Percentiles rank a stretch among this genome's conserved stretches.
phyloP scores from a whole-genome alignment of 768 basidiomycete genomes.

The Ramaria sp. region DNA sequence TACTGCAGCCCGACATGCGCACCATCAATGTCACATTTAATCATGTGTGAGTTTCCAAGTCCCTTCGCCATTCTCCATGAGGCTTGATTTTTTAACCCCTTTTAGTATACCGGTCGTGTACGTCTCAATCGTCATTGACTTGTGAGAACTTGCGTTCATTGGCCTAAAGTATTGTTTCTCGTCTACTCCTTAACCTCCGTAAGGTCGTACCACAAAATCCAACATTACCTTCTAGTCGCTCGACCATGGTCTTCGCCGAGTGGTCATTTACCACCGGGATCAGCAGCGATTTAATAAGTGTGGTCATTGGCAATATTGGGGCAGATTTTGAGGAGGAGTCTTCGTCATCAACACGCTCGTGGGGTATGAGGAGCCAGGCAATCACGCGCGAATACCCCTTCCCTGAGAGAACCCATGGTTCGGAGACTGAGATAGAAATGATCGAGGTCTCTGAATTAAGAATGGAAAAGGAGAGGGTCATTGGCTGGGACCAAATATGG shows the following conservation, averaged over 20 bases:
- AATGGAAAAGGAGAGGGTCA: neutral
- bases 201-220: neutral
- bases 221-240: neutral
- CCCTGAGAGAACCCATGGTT: neutral
- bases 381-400: neutral
- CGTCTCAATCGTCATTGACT: neutral
- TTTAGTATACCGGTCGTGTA: slow-evolving; percentile 1
- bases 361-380: neutral
- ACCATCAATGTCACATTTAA: slow-evolving; percentile 1
- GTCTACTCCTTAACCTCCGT: slow-evolving; percentile 1
- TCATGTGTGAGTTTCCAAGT: neutral
- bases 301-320: neutral
- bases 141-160: neutral
- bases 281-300: neutral
- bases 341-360: neutral
- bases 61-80: neutral
- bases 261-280: neutral
- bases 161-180: neutral
- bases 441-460: neutral
- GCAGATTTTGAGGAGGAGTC: neutral
- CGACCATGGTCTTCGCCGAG: neutral
- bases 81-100: neutral
- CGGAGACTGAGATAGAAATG: neutral
- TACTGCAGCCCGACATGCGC: neutral
- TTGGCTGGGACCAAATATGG: neutral